These are phyloP conservation scores for Nitzschia sp. DNA, from an alignment of 108 stramenopile genomes.

Conservation along the genomic window DNA sequence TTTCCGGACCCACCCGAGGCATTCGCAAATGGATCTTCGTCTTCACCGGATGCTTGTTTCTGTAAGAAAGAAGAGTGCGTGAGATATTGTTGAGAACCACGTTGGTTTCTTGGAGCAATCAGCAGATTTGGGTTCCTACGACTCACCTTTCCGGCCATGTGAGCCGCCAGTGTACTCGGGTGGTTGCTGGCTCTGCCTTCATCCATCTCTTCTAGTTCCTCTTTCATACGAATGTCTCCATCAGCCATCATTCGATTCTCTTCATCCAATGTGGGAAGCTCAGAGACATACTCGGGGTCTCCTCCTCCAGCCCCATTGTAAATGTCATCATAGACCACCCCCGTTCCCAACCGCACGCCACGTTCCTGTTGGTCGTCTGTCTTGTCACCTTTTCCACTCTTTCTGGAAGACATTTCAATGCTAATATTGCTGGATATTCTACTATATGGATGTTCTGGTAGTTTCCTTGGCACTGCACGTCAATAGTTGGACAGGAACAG, in stretches of 20 bases:
- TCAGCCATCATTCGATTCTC: conserved; percentile 27
- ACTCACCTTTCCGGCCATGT: conserved; percentile 21
- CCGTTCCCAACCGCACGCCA: conserved; percentile 51
- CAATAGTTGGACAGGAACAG: too few species aligned
- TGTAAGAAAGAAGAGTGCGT: not conserved
- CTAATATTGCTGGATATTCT: too few species aligned
- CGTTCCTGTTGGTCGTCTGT: conserved; percentile 19
- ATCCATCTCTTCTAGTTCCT: conserved; percentile 43
- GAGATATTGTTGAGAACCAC: not conserved
- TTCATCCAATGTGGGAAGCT: conserved; percentile 46
- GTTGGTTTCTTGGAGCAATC: not conserved
- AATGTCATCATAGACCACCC: conserved; percentile 49
- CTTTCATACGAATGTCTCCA: conserved; percentile 27
- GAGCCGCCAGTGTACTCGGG: conserved; percentile 45
- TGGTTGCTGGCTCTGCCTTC: conserved; percentile 50
- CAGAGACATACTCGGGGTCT: conserved; percentile 37
- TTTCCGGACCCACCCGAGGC: conserved; percentile 69
- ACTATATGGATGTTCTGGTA: too few species aligned
- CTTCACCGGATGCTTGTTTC: conserved; percentile 48
- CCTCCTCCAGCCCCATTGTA: conserved; percentile 33
- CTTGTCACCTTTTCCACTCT: conserved; percentile 5
- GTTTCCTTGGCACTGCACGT: too few species aligned
- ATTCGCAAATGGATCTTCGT: conserved; percentile 66
- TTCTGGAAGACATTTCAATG: not conserved
- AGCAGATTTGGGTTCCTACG: not conserved